Evolutionary conservation across 2,329 filamentous ascomycete genomes (phyloP), one percentile per base, ranked within the genome.

Genomic region (Beauveria sp.): DNA sequence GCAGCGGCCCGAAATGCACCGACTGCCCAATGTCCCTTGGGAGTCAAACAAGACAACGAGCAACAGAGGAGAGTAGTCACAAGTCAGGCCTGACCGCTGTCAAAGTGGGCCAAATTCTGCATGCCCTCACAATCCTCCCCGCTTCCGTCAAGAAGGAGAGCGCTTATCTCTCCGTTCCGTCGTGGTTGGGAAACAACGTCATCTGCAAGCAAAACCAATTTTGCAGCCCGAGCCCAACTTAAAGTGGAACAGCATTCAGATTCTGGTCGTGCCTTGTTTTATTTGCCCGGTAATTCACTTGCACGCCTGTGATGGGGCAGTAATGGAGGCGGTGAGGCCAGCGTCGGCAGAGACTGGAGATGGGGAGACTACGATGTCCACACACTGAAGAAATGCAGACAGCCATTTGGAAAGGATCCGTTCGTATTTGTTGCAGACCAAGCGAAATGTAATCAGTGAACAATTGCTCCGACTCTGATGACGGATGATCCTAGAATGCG

Each of bases 1-100:
- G 18, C 43, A n/a, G 55, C 55, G 28, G 28, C 55, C 55, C 26
- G 9, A 40, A 14, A 47, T 58, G 43, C 45, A 49, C 30, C 8
- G n/a, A 12, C n/a, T 14, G 43, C 55, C 55, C 55, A 49, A 49
- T 28, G 28, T 40, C 14, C 14, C 24, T 34, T 34, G 30, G 30
- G 30, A 34, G 30, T 34, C 5, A 14, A 14, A 34, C 30, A 34
- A 34, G 30, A 34, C 12, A 34, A 14, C 30, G 12, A 34, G 4
- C 10, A 34, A 34, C 30, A 5, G 30, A 14, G 1, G 12, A 14
- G 10, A 34, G 12, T 34, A 14, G 30, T 34, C 12, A 30, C 6
- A 45, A 22, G 42, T 57, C 54, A 38, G 54, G 54, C 43, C 43
- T 57, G 42, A 57, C 54, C 54, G 54, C 54, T 57, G 42, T 38